These are phyloP conservation scores for Globisporangium rhizosaccharum DNA, from an alignment of 352 stramenopile genomes.

Conservation along the genomic window DNA sequence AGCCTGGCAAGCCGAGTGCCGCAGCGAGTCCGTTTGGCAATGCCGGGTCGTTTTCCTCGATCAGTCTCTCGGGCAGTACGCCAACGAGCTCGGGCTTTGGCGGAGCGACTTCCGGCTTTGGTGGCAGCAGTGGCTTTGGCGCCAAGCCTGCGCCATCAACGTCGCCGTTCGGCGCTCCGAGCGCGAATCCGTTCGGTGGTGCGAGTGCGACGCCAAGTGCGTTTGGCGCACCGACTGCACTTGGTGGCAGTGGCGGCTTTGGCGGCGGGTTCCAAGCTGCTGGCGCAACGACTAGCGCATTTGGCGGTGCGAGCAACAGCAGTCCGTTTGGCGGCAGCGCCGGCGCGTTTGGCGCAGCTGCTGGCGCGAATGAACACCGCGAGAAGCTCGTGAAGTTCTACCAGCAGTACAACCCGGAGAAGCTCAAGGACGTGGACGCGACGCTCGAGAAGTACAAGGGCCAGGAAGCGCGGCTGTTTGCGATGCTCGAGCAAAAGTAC, in stretches of 20 bases:
- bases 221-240: conserved; percentile 11
- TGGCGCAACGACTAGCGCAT: not conserved
- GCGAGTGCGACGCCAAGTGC: not conserved
- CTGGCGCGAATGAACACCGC: conserved; percentile 34
- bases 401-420: conserved; percentile 66
- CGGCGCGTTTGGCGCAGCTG: conserved; percentile 24
- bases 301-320: conserved; percentile 6
- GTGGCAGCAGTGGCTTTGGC: conserved; percentile 31
- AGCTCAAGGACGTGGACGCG: conserved; percentile 59
- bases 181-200: conserved; percentile 17
- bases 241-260: conserved; percentile 12
- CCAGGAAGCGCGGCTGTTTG: conserved; percentile 58
- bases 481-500: conserved; percentile 78
- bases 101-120: conserved; percentile 15
- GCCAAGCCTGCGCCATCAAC: conserved; percentile 17
- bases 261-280: conserved; percentile 2
- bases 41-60: conserved; percentile 34
- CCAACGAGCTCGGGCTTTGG: conserved; percentile 29
- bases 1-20: conserved; percentile 29
- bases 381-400: conserved; percentile 64
- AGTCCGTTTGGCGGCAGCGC: conserved; percentile 27
- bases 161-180: conserved; percentile 44
- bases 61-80: conserved; percentile 16
- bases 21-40: conserved; percentile 65
- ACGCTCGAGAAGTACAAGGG: conserved; percentile 75